Percentiles rank a stretch among this genome's conserved stretches.
phyloP scores from a whole-genome alignment of 345 rosid species.

The Linum trigynum region DNA sequence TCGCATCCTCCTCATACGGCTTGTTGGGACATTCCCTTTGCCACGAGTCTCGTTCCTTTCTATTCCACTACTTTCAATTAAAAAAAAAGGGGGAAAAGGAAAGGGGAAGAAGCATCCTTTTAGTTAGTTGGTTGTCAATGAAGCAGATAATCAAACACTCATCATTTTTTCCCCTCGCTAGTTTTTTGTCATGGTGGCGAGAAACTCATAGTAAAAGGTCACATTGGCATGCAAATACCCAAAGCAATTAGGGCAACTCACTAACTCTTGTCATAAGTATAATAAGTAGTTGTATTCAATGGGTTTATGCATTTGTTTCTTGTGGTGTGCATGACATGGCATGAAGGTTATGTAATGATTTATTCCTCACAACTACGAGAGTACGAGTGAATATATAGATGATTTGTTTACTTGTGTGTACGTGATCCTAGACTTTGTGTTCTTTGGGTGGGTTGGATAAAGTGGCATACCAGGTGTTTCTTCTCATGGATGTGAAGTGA shows the following conservation, averaged over 20 bases:
- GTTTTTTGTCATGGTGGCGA: conserved; percentile 16
- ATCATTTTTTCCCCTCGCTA: background rate
- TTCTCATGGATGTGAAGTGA: no score
- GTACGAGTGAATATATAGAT: no score
- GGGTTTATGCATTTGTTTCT: no score
- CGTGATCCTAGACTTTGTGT: no score
- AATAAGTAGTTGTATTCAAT: no score
- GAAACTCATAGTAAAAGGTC: conserved; percentile 18
- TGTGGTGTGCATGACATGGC: conserved; percentile 17
- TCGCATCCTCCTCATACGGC: background rate
- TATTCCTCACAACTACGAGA: no score
- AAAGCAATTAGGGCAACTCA: background rate
- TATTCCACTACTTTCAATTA: no score
- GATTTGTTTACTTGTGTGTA: no score
- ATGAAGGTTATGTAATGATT: conserved; percentile 3
- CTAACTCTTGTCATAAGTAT: no score
- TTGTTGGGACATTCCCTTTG: background rate
- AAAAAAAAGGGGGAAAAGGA: conserved; percentile 1
- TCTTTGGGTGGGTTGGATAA: no score
- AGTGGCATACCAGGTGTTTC: no score
- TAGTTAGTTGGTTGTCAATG: conserved; percentile 33
- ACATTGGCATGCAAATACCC: conserved; percentile 16
- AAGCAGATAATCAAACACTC: conserved; percentile 37
- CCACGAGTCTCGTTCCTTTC: no score
- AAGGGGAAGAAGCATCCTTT: background rate